These are phyloP conservation scores for Rutstroemia sp. DNA, from an alignment of 2,329 filamentous ascomycete genomes.

Conservation along the genomic window DNA sequence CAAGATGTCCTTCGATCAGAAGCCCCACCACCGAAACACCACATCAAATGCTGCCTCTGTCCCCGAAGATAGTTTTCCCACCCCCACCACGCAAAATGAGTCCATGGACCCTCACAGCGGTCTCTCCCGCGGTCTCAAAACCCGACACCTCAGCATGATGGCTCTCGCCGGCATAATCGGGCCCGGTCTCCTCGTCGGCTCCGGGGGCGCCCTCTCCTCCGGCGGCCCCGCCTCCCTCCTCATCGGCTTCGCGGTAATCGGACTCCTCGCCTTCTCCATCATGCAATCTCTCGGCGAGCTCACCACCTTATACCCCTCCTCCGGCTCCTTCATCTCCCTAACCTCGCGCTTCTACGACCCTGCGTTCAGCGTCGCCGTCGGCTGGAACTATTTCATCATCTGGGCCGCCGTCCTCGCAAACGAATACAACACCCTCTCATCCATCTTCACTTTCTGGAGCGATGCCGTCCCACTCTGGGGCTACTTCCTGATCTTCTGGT, in stretches of 20 bases:
- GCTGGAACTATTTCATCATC: constrained; percentile 34
- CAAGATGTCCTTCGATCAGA: neutral
- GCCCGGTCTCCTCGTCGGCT: constrained; percentile 64
- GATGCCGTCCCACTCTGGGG: constrained; percentile 55
- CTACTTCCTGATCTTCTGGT: constrained; percentile 69
- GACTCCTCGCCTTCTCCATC: constrained; percentile 52
- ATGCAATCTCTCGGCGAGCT: constrained; percentile 66
- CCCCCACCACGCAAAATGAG: neutral
- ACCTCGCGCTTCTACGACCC: constrained; percentile 65
- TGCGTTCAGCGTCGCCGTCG: constrained; percentile 60
- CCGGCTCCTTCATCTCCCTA: constrained; percentile 64
- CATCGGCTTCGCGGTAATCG: constrained; percentile 67
- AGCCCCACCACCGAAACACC: neutral
- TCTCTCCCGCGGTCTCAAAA: constrained; percentile 63
- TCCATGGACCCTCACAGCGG: constrained; percentile 49
- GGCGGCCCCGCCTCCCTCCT: constrained; percentile 66
- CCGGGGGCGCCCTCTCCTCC: constrained; percentile 58
- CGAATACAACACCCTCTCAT: constrained; percentile 63
- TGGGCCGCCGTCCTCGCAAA: constrained; percentile 47
- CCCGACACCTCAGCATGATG: constrained; percentile 61
- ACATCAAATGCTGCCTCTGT: neutral
- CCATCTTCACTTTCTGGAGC: constrained; percentile 59
- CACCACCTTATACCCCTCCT: constrained; percentile 64
- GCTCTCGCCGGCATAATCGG: constrained; percentile 54
- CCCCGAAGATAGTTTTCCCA: neutral